These are phyloP conservation scores for Coemansia sp. DNA, from an alignment of 192 early-diverging fungal genomes.

Conservation along the genomic window DNA sequence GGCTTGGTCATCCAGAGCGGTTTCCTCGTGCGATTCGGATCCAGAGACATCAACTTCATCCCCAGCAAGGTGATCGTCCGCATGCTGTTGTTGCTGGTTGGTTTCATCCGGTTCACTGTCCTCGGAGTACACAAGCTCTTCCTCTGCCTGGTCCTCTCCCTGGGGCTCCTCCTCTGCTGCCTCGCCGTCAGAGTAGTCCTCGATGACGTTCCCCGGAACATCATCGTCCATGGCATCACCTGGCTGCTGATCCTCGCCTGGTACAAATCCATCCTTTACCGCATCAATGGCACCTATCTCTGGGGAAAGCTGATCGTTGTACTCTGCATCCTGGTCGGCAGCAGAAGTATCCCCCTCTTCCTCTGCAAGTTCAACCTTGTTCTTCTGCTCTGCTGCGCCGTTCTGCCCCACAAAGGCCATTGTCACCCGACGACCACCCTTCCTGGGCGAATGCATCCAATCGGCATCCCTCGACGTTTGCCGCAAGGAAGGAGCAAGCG, in stretches of 20 bases:
- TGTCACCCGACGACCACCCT: constrained; percentile 27
- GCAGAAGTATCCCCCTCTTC: not conserved
- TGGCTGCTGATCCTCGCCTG: not conserved
- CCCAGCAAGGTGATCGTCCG: constrained; percentile 1
- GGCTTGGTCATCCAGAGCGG: not conserved
- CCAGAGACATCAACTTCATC: constrained; percentile 13
- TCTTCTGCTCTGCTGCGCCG: not conserved
- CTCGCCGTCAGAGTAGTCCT: constrained; percentile 3
- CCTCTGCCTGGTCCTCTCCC: not conserved
- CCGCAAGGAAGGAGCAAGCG: constrained; percentile 24
- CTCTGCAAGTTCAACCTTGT: not conserved
- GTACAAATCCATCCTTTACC: constrained; percentile 2
- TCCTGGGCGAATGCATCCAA: constrained; percentile 39
- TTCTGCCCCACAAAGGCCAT: constrained; percentile 25
- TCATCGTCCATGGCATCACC: constrained; percentile 10
- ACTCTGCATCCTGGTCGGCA: not conserved
- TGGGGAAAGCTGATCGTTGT: constrained; percentile 14
- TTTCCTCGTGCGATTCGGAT: constrained; percentile 13
- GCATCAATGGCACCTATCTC: constrained; percentile 11
- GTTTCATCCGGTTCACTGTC: constrained; percentile 1
- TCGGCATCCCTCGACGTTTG: constrained; percentile 2
- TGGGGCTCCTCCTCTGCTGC: constrained; percentile 3
- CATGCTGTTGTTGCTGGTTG: not conserved
- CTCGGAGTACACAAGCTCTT: not conserved
- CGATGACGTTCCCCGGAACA: not conserved